These are phyloP conservation scores for Salicornia ramosissima DNA, from an alignment of 148 eudicot genomes.

Conservation along the genomic window DNA sequence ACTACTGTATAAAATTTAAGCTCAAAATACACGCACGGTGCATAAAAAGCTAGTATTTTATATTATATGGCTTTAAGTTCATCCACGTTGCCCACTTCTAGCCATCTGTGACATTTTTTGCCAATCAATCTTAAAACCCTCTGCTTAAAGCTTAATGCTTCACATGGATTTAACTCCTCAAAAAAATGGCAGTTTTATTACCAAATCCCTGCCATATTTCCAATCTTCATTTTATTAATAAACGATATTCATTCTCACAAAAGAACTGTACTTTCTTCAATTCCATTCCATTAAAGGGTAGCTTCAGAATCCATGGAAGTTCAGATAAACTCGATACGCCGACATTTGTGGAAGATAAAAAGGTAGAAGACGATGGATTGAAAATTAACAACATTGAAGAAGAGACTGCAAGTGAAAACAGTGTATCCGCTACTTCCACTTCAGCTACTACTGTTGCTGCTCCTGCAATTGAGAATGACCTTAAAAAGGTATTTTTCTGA, in stretches of 20 bases:
- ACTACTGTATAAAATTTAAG: too few species aligned
- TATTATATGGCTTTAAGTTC: too few species aligned
- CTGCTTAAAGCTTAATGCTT: too few species aligned
- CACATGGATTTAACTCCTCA: too few species aligned
- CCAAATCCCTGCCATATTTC: conserved; percentile 3
- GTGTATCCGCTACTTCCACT: conserved; percentile 14
- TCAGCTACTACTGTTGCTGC: conserved; percentile 25
- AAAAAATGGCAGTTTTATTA: conserved; percentile 12
- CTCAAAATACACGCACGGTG: too few species aligned
- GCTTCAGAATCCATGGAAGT: conserved; percentile 11
- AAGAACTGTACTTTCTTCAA: neutral
- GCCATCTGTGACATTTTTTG: too few species aligned
- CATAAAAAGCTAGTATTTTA: too few species aligned
- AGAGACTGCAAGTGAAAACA: conserved; percentile 6
- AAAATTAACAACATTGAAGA: neutral
- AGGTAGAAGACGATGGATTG: neutral
- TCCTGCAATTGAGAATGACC: conserved; percentile 49
- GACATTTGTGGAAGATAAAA: conserved; percentile 1
- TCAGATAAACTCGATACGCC: conserved; percentile 15
- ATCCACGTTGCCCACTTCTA: too few species aligned
- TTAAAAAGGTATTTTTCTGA: conserved; percentile 48
- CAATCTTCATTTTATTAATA: neutral
- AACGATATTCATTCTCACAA: neutral
- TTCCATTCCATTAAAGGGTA: neutral
- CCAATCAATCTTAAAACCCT: too few species aligned